phyloP scores from a whole-genome alignment of 148 eudicot species.

The Arbutus unedo region DNA sequence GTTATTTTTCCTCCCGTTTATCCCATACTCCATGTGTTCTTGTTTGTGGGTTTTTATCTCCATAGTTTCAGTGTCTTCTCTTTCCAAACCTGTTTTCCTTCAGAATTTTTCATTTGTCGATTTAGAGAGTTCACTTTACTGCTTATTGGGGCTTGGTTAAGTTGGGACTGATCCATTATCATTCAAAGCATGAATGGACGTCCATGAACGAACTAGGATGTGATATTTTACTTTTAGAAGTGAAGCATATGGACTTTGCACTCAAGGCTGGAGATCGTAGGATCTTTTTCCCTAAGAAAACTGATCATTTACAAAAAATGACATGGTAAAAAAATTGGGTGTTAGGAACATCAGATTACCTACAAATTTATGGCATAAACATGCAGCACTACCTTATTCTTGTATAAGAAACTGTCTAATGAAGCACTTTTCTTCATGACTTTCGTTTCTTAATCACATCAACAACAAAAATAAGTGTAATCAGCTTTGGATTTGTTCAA shows the following conservation, averaged over 20 bases:
- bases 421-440: slow-evolving; percentile 2
- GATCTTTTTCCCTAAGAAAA: neutral
- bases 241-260: neutral
- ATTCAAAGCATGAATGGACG: neutral
- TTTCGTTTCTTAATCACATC: neutral
- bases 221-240: neutral
- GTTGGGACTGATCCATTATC: neutral
- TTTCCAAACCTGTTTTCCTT: neutral
- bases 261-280: neutral
- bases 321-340: neutral
- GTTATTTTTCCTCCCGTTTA: slow-evolving; percentile 4
- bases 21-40: neutral
- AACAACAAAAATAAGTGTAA: neutral
- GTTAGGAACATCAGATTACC: neutral
- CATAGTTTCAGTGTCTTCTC: neutral
- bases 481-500: neutral
- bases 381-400: neutral
- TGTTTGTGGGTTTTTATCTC: neutral
- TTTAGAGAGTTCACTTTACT: neutral
- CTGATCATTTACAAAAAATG: neutral
- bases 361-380: neutral
- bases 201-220: neutral
- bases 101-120: neutral
- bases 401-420: neutral
- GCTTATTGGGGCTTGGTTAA: neutral